Evolutionary conservation across 805 yeast species (phyloP), one percentile per base, ranked within the genome.

Genomic region (Tetrapisispora pingtungensis): DNA sequence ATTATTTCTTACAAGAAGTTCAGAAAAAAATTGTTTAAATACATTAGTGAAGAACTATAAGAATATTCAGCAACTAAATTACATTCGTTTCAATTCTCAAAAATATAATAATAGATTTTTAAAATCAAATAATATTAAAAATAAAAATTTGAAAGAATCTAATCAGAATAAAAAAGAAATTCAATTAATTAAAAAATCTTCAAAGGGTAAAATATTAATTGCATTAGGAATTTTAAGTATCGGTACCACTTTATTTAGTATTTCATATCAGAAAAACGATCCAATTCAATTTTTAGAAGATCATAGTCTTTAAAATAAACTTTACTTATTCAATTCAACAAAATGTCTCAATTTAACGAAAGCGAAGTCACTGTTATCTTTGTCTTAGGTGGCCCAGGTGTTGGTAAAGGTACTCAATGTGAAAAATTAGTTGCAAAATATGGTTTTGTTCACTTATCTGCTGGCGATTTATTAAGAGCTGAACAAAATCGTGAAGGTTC

Each of bases 381-480:
- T 63, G 96, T 90, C 17, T 75, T 90, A 28, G 98, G 98, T 36
- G 97, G 97, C 3, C 97, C 97, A 5, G 97, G 97, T 18, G 85
- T 95, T 26, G 97, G 98, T 36, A 93, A 93, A 62, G 97, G 98
- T 46, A 90, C 98, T 1, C 98, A 90, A 66, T 86, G 97, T 70
- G 82, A 81, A 28, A 84, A 78, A 58, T 72, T 90, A 45, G 97
- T 90, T 36, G 66, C 74, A 18, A 85, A 88, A 55, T 83, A 77
- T 61, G 79, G 81, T 15, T 93, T 89, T 64, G 81, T 83, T 28
- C 98, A 90, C 61, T 69, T 90, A 36, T 80, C 94, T 33, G 98
- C 98, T n/a, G 98, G 98, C 40, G 98, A 90, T 62, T 74, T 93
- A 54, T 72, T 90, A 53, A 77, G 98, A 57, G 96, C 88, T 10